Conservation (phyloP, 352 stramenopile species). For the Phytophthora sansomeana region DNA sequence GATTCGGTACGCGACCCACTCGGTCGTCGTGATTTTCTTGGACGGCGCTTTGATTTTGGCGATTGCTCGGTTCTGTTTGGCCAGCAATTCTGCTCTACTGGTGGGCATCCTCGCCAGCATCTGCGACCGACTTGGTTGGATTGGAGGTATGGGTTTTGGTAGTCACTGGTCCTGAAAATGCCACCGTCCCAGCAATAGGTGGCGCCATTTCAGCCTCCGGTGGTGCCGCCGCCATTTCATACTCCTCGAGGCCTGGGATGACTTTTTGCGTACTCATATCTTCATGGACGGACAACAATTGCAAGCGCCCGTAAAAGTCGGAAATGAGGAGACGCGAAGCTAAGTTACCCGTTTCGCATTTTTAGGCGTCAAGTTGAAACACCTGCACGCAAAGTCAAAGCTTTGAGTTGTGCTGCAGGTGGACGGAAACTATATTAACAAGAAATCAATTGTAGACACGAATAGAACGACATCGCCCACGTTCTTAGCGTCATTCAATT, state of each 20-base stretch:
- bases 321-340: constrained; percentile 27
- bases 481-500: background rate
- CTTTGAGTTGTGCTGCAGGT: background rate
- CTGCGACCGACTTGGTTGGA: constrained; percentile 22
- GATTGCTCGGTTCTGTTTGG: constrained; percentile 34
- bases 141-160: constrained; percentile 8
- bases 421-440: background rate
- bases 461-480: background rate
- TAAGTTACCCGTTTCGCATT: constrained; percentile 15
- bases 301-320: constrained; percentile 5
- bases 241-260: constrained; percentile 35
- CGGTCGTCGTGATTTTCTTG: constrained; percentile 42
- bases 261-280: constrained; percentile 40
- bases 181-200: background rate
- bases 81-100: constrained; percentile 34
- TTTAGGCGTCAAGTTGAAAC: constrained; percentile 15
- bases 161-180: constrained; percentile 14
- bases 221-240: constrained; percentile 6
- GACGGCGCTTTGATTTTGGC: constrained; percentile 35
- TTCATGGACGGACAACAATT: constrained; percentile 21
- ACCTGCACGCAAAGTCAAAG: constrained; percentile 1
- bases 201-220: constrained; percentile 20
- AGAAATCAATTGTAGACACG: background rate
- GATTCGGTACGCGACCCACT: constrained; percentile 60
- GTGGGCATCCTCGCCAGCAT: constrained; percentile 30